Percentiles rank a stretch among this genome's conserved stretches.
These are phyloP conservation scores for Leishmania amazonensis DNA, from an alignment of 208 protist species.

Conservation along the genomic window DNA sequence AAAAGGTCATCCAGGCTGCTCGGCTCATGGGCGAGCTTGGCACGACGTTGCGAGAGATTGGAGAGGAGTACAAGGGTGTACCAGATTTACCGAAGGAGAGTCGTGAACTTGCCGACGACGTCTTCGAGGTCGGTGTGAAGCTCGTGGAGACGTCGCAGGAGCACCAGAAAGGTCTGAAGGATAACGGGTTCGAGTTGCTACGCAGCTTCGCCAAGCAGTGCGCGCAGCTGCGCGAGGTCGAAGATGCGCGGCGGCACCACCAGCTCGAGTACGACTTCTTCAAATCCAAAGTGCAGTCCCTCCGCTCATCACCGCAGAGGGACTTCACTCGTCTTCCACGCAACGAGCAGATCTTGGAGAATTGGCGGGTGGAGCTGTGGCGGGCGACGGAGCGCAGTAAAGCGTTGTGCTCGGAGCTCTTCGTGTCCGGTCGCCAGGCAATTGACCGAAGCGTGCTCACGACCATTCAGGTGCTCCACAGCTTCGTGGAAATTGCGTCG, in stretches of 20 bases:
- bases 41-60: constrained; percentile 64
- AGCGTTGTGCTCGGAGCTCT: constrained; percentile 64
- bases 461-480: constrained; percentile 52
- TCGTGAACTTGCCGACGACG: constrained; percentile 54
- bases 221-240: constrained; percentile 48
- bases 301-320: constrained; percentile 49
- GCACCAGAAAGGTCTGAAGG: constrained; percentile 64
- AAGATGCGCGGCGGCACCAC: constrained; percentile 53
- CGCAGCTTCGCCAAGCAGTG: constrained; percentile 49
- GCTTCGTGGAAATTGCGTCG: constrained; percentile 53
- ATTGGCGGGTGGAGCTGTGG: constrained; percentile 81
- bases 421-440: constrained; percentile 53
- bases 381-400: constrained; percentile 62
- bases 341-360: constrained; percentile 79
- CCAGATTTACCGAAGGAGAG: constrained; percentile 62
- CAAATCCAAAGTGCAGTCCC: constrained; percentile 64
- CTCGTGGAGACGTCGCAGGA: constrained; percentile 54
- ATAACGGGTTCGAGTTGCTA: constrained; percentile 64
- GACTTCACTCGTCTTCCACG: constrained; percentile 73
- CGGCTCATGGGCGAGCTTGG: constrained; percentile 78
- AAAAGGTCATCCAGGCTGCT: constrained; percentile 57
- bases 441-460: constrained; percentile 70
- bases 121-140: constrained; percentile 51
- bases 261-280: constrained; percentile 88
- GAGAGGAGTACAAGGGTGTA: constrained; percentile 64